Evolutionary conservation across 768 basidiomycete genomes (phyloP).

Genomic region (Fistulinella prunicolor): DNA sequence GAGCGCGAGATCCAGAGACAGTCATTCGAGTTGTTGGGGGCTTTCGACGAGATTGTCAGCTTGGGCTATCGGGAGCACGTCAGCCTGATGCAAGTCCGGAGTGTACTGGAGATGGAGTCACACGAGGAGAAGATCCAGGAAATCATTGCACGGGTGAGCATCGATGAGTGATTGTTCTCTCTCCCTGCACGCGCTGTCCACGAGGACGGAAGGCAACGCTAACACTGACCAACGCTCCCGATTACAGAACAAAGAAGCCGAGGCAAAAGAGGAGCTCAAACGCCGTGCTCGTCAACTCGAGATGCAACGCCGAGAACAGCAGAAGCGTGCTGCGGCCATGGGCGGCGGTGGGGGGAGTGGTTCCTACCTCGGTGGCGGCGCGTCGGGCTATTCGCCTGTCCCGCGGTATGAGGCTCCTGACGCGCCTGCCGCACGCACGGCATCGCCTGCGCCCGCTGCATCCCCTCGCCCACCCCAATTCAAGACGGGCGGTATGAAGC

Average conservation of each 20-base stretch:
- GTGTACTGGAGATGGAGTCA: slow-evolving; percentile 83
- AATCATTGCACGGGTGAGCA: slow-evolving; percentile 86
- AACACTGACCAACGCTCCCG: not conserved
- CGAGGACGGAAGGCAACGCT: not conserved
- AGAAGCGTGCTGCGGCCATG: slow-evolving; percentile 61
- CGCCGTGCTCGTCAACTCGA: slow-evolving; percentile 96
- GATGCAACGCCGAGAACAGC: slow-evolving; percentile 95
- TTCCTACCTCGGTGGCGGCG: slow-evolving; percentile 64
- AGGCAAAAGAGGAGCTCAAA: slow-evolving; percentile 98
- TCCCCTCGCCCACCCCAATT: slow-evolving; percentile 72
- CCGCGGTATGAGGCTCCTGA: slow-evolving; percentile 70
- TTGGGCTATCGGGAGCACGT: slow-evolving; percentile 82
- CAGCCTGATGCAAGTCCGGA: slow-evolving; percentile 75
- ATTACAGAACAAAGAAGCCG: slow-evolving; percentile 92
- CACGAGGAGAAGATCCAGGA: slow-evolving; percentile 96
- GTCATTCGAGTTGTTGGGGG: slow-evolving; percentile 89
- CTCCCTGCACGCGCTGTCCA: not conserved
- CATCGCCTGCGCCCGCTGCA: slow-evolving; percentile 43
- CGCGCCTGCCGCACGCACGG: slow-evolving; percentile 41
- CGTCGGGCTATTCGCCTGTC: slow-evolving; percentile 68
- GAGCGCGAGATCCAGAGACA: slow-evolving; percentile 89
- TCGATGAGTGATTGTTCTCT: not conserved
- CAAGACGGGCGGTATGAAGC: slow-evolving; percentile 95
- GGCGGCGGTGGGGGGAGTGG: slow-evolving; percentile 43
- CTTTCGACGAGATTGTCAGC: slow-evolving; percentile 95